Evolutionary conservation across 352 stramenopile species (phyloP), one percentile per base, ranked within the genome.

Genomic region (Saprolegnia diclina): DNA sequence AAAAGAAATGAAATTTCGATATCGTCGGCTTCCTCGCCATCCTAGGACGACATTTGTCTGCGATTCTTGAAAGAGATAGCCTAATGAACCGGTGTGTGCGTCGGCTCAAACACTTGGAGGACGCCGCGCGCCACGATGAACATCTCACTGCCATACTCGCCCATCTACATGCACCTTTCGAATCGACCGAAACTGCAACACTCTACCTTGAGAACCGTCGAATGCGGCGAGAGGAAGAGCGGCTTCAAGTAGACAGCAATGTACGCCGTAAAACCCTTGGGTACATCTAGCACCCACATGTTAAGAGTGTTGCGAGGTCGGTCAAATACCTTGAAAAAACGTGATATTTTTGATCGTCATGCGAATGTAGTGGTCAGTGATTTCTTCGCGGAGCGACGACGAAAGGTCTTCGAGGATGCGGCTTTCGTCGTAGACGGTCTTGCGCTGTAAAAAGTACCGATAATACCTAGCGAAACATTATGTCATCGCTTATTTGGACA

Each of bases 371-470:
- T 59, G 52, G 24, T 59, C 52, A 3, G 52, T 59, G 52, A 71
- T 67, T 37, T 74, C 71, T 16, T 72, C 52, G 7, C 71, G 53
- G 21, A 74, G 57, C 0, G 46, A 57, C 4, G 65, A 35, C 19
- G 50, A 70, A 7, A 74, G 56, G 29, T 70, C 64, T 26, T 52
- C 61, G 26, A 74, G 56, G 21, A 74, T 35, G 5, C 38, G 13
- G 35, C 54, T 53, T 56, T 81, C 76, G 57, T 81, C 76, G 45
- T 79, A 81, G 1, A 77, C 76, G 14, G 63, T 75, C 64, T 81
- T 79, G 48, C 75, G 72, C 14, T 65, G 68, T 13, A 81, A 65
- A 19, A 75, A 79, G 65, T 78, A 81, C 13, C 67, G 56, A 24
- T 59, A 59, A 24, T 59, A 59, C 35, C 52, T 59, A 59, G 13